A percentile compares a stretch with the other conserved stretches of the same genome.
Conservation (phyloP, 495 filamentous ascomycete genomes). For the Geoglossum glabrum region DNA sequence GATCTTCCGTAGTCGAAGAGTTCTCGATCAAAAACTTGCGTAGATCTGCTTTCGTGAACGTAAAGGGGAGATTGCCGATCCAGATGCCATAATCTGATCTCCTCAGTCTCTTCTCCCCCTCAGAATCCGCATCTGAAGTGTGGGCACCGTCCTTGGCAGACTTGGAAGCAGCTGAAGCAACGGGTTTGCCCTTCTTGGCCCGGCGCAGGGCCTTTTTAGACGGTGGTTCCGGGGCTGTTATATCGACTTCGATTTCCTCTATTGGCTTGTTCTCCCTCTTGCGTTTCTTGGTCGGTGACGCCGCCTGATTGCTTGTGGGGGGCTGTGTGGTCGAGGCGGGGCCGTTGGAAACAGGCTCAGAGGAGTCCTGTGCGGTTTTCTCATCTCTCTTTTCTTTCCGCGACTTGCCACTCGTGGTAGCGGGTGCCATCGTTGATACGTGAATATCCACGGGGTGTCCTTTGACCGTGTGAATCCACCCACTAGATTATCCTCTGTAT, state of each 20-base stretch:
- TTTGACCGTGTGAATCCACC: neutral
- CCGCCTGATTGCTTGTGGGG: neutral
- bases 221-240: slow-evolving; percentile 68
- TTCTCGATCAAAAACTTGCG: slow-evolving; percentile 55
- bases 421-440: neutral
- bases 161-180: slow-evolving; percentile 9
- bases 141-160: slow-evolving; percentile 15
- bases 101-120: slow-evolving; percentile 25
- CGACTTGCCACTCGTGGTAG: neutral
- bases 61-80: slow-evolving; percentile 87
- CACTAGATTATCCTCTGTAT: too few species aligned
- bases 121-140: slow-evolving; percentile 16
- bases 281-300: slow-evolving; percentile 12
- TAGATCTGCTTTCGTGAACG: slow-evolving; percentile 48
- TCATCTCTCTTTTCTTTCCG: neutral
- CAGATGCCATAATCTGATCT: slow-evolving; percentile 72
- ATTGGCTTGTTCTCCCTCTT: slow-evolving; percentile 14
- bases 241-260: slow-evolving; percentile 69
- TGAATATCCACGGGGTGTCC: neutral
- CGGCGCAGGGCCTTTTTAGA: slow-evolving; percentile 78
- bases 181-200: slow-evolving; percentile 53
- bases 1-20: slow-evolving; percentile 39
- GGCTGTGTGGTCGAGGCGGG: neutral
- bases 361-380: neutral
- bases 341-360: neutral